Percentiles rank a stretch among this genome's conserved stretches.
Conservation (phyloP, 2,329 filamentous ascomycete genomes). For the Lecanicillium sp. region DNA sequence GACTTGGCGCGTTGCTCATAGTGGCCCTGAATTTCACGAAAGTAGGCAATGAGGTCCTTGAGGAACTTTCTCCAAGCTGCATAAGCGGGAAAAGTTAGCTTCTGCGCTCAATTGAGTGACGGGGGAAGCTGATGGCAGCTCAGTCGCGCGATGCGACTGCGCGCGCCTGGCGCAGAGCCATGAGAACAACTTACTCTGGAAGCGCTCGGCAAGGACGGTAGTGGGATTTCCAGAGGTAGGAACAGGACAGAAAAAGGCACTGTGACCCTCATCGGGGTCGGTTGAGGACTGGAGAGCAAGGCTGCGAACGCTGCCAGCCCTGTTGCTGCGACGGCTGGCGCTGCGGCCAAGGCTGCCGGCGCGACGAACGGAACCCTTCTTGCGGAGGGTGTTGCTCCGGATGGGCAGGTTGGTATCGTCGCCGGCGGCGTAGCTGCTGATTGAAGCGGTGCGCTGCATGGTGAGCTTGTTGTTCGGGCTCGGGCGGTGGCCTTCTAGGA, state of each 20-base stretch:
- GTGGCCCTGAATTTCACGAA: conserved; percentile 81
- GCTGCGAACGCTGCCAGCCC: conserved; percentile 81
- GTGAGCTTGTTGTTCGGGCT: conserved; percentile 17
- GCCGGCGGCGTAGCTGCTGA: conserved; percentile 47
- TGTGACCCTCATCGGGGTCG: conserved; percentile 67
- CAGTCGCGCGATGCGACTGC: neutral
- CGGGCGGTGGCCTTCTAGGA: conserved; percentile 44
- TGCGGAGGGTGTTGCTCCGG: conserved; percentile 72
- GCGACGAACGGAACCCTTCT: conserved; percentile 73
- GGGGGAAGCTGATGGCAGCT: neutral
- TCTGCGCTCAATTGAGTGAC: neutral
- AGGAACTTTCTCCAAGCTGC: conserved; percentile 90
- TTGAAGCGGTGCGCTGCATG: conserved; percentile 58
- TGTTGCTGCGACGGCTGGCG: conserved; percentile 72
- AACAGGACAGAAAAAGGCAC: conserved; percentile 83
- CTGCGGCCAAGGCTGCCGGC: conserved; percentile 71
- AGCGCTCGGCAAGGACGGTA: conserved; percentile 77
- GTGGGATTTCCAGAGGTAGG: conserved; percentile 84
- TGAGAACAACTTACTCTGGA: conserved; percentile 61
- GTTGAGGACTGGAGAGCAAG: conserved; percentile 63
- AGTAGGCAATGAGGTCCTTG: conserved; percentile 91
- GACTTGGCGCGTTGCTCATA: conserved; percentile 84
- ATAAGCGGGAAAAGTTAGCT: conserved; percentile 6
- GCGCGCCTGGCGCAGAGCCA: neutral
- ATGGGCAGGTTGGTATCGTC: conserved; percentile 38